Percentiles rank a stretch among this genome's conserved stretches.
These are phyloP conservation scores for Trichoderma sp. DNA, from an alignment of 2,329 filamentous ascomycete species.

Conservation along the genomic window DNA sequence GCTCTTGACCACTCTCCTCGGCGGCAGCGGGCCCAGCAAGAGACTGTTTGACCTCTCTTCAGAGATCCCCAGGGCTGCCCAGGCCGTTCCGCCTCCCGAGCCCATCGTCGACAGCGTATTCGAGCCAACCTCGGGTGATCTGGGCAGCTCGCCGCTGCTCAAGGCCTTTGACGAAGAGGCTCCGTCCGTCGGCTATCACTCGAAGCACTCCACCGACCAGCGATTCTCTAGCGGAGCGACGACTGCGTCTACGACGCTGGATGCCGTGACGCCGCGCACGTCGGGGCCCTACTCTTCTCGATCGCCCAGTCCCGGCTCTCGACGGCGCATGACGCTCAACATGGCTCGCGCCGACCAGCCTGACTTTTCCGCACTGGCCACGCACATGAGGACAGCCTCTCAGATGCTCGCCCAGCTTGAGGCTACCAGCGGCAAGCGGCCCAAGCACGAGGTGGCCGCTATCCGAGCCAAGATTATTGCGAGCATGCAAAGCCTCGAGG, in stretches of 20 bases:
- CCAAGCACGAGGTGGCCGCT: constrained; percentile 77
- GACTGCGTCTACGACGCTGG: constrained; percentile 61
- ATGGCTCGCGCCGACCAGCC: constrained; percentile 66
- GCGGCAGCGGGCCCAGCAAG: constrained; percentile 59
- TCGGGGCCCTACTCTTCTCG: constrained; percentile 70
- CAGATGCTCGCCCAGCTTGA: constrained; percentile 86
- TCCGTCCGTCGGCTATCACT: constrained; percentile 34
- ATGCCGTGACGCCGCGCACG: constrained; percentile 66
- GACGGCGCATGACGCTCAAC: constrained; percentile 63
- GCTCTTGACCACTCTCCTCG: constrained; percentile 60
- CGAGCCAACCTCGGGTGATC: constrained; percentile 76
- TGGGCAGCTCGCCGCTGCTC: constrained; percentile 72
- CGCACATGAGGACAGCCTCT: constrained; percentile 84
- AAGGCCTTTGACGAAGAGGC: constrained; percentile 58
- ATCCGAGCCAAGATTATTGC: constrained; percentile 87
- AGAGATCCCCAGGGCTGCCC: constrained; percentile 62
- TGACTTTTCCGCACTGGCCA: constrained; percentile 79
- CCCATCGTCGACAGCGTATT: constrained; percentile 71
- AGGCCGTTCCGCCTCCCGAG: constrained; percentile 47
- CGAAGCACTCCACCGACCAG: constrained; percentile 44
- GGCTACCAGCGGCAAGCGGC: constrained; percentile 76
- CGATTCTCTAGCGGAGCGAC: constrained; percentile 64
- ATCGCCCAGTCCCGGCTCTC: constrained; percentile 65
- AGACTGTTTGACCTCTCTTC: constrained; percentile 67
- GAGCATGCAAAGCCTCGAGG: constrained; percentile 85